Conservation (phyloP, 352 stramenopile genomes). For the Chloridella minuta region DNA sequence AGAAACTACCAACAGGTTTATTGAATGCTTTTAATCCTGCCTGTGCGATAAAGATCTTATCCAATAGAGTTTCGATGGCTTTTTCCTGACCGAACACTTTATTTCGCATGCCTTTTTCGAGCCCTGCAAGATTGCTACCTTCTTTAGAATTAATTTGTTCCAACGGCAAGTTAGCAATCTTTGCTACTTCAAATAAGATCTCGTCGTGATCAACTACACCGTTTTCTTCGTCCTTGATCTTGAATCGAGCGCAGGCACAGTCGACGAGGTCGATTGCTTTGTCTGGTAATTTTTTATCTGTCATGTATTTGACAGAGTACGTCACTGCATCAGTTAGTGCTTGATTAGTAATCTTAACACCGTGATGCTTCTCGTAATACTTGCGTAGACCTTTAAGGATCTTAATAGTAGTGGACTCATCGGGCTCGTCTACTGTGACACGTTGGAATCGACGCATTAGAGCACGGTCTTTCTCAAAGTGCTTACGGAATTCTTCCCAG, state of each 20-base stretch:
- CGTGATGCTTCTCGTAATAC: conserved; percentile 73
- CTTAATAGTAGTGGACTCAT: no score
- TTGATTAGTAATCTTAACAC: conserved; percentile 60
- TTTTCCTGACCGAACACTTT: no score
- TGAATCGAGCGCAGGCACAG: conserved; percentile 35
- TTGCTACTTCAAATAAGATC: no score
- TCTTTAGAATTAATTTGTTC: no score
- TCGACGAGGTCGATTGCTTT: conserved; percentile 72
- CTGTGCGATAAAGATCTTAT: no score
- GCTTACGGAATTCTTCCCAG: conserved; percentile 72
- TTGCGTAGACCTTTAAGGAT: no score
- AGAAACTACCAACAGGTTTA: conserved; percentile 52
- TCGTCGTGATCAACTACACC: no score
- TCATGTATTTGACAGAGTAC: conserved; percentile 60
- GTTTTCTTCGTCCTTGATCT: neutral
- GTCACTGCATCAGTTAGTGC: conserved; percentile 67
- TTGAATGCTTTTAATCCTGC: no score
- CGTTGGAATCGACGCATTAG: conserved; percentile 89
- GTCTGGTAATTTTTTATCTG: conserved; percentile 51
- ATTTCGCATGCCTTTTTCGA: no score
- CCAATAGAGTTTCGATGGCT: no score
- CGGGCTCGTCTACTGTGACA: conserved; percentile 26
- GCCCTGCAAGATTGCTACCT: no score
- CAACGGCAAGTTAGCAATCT: no score
- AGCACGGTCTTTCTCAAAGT: conserved; percentile 90